A percentile compares a stretch with the other conserved stretches of the same genome.
phyloP scores from a whole-genome alignment of 2,329 filamentous ascomycete genomes.

The Cladosporium cucumerinum region DNA sequence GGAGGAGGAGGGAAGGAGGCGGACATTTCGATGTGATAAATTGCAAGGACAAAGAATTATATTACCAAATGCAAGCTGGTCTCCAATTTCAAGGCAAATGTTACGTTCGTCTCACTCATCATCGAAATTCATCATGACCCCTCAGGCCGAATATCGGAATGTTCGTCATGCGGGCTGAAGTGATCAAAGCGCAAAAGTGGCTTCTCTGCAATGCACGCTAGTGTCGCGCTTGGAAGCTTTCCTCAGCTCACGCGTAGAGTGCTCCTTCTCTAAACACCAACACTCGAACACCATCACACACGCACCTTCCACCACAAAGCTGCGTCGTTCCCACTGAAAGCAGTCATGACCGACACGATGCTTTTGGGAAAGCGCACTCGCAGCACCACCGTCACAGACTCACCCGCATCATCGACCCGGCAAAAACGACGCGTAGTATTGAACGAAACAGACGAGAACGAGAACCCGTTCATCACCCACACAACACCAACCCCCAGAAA shows the following conservation, averaged over 20 bases:
- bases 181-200: neutral
- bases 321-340: neutral
- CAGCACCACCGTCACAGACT: slow-evolving; percentile 32
- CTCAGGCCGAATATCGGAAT: slow-evolving; percentile 2
- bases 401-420: slow-evolving; percentile 32
- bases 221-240: neutral
- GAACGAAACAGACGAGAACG: slow-evolving; percentile 62
- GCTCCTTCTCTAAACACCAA: neutral
- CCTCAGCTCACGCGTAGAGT: neutral
- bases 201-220: neutral
- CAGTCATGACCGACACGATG: slow-evolving; percentile 7
- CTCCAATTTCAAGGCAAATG: neutral
- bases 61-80: neutral
- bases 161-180: neutral
- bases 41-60: neutral
- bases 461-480: slow-evolving; percentile 53
- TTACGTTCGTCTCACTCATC: neutral
- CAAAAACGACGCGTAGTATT: slow-evolving; percentile 44
- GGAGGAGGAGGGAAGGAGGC: slow-evolving; percentile 69
- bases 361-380: slow-evolving; percentile 50
- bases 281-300: neutral
- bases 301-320: neutral
- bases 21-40: slow-evolving; percentile 24
- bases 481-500: slow-evolving; percentile 36
- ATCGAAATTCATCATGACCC: neutral